Percentiles rank a stretch among this genome's conserved stretches.
Evolutionary conservation across 805 yeast genomes (phyloP).

Genomic region (Saturnispora diversa): DNA sequence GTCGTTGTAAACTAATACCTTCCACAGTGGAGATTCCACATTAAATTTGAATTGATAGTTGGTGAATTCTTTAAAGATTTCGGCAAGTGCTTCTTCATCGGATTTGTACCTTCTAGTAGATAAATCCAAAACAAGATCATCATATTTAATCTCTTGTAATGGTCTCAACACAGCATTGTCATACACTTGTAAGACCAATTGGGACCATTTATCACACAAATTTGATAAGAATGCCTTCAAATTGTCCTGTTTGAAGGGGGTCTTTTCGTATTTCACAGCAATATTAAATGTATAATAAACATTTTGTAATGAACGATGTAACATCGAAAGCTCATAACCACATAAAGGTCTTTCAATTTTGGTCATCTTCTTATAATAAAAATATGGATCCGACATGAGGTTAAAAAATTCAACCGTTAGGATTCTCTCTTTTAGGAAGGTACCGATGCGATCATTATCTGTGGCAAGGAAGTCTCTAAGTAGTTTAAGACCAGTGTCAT

Average conservation of each 20-base stretch:
- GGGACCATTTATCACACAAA: slow-evolving; percentile 10
- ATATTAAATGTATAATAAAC: slow-evolving; percentile 10
- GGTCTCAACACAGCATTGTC: background rate
- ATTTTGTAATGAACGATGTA: background rate
- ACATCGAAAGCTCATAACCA: slow-evolving; percentile 8
- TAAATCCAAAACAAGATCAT: background rate
- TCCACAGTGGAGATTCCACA: slow-evolving; percentile 11
- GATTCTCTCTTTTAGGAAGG: no score
- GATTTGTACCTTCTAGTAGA: background rate
- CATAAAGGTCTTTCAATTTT: slow-evolving; percentile 6
- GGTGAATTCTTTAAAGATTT: slow-evolving; percentile 6
- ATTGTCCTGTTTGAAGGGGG: background rate
- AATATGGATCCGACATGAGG: no score
- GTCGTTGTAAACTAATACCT: slow-evolving; percentile 3
- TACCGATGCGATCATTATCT: no score
- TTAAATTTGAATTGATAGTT: slow-evolving; percentile 5
- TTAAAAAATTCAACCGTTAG: background rate
- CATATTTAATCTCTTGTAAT: background rate
- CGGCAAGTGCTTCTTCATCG: background rate
- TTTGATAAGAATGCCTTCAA: background rate
- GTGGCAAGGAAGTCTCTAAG: no score
- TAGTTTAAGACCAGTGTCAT: no score
- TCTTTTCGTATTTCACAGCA: slow-evolving; percentile 8
- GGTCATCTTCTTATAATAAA: no score
- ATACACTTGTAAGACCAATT: slow-evolving; percentile 11